Conservation (phyloP, 306 rosid species). For the Amphicarpaea edgeworthii region DNA sequence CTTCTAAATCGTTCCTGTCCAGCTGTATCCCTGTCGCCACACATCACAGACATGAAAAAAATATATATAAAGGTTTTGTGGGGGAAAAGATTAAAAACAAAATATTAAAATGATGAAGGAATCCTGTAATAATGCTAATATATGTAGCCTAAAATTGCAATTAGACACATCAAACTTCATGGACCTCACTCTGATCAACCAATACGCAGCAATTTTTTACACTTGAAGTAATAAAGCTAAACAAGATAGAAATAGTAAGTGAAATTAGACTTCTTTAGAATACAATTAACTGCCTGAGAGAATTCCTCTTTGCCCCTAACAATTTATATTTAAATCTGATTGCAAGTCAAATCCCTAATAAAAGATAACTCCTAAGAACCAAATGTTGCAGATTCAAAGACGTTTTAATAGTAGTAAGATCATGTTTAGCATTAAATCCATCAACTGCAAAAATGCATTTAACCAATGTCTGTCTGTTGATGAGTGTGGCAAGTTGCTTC, state of each 20-base stretch:
- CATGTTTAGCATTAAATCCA: too few relatives aligned
- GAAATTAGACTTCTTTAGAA: conserved; percentile 3
- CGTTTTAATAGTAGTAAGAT: too few relatives aligned
- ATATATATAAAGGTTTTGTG: neutral
- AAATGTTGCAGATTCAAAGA: too few relatives aligned
- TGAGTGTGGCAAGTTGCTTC: too few relatives aligned
- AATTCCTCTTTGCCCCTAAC: neutral
- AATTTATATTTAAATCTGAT: conserved; percentile 15
- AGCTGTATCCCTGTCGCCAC: conserved; percentile 58
- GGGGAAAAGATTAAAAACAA: neutral
- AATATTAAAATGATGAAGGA: conserved; percentile 1
- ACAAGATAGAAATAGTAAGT: neutral
- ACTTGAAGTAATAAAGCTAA: neutral
- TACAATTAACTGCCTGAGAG: conserved; percentile 1
- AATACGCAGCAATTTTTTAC: neutral
- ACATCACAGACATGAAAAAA: neutral
- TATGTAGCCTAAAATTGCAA: conserved; percentile 12
- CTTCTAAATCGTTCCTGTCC: conserved; percentile 66
- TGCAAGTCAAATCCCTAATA: conserved; percentile 1
- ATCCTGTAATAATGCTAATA: neutral
- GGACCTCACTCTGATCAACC: conserved; percentile 12
- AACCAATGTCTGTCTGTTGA: too few relatives aligned
- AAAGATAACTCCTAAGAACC: neutral
- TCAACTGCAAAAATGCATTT: too few relatives aligned
- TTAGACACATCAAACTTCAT: conserved; percentile 14